Conservation (phyloP, 257 asterid species). For the Primulina eburnea region DNA sequence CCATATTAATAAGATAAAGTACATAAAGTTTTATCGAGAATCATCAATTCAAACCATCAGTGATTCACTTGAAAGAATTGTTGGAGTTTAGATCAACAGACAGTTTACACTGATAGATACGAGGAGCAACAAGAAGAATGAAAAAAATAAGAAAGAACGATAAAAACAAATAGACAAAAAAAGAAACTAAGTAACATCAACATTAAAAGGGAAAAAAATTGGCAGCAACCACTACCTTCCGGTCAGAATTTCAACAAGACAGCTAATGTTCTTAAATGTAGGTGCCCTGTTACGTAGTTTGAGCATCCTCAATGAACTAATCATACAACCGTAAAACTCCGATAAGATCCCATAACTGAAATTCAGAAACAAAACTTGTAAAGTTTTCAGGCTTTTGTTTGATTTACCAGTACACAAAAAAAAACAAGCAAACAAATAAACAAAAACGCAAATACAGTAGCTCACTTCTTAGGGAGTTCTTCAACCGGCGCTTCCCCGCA, state of each 20-base stretch:
- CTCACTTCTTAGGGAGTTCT: slow-evolving; percentile 65
- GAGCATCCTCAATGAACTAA: slow-evolving; percentile 65
- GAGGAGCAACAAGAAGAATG: not conserved
- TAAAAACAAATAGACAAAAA: not conserved
- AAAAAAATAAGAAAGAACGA: not conserved
- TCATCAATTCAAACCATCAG: slow-evolving; percentile 4
- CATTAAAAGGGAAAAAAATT: not conserved
- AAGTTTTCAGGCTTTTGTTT: not conserved
- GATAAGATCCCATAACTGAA: slow-evolving; percentile 47
- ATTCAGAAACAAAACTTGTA: slow-evolving; percentile 16
- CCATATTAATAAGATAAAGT: not conserved
- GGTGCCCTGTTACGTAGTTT: slow-evolving; percentile 49
- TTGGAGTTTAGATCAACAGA: not conserved
- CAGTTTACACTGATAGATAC: not conserved
- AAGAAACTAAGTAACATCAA: not conserved
- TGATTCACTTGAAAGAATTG: not conserved
- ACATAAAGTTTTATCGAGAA: slow-evolving; percentile 1
- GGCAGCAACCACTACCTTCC: slow-evolving; percentile 48
- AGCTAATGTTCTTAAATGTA: slow-evolving; percentile 50
- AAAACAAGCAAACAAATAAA: no score
- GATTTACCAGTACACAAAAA: not conserved
- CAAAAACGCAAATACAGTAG: slow-evolving; percentile 20
- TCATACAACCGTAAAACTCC: slow-evolving; percentile 59
- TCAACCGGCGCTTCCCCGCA: slow-evolving; percentile 27
- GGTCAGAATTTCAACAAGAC: slow-evolving; percentile 57